These are phyloP conservation scores for Gypsophila paniculata DNA, from an alignment of 179 eudicot genomes.

Conservation along the genomic window DNA sequence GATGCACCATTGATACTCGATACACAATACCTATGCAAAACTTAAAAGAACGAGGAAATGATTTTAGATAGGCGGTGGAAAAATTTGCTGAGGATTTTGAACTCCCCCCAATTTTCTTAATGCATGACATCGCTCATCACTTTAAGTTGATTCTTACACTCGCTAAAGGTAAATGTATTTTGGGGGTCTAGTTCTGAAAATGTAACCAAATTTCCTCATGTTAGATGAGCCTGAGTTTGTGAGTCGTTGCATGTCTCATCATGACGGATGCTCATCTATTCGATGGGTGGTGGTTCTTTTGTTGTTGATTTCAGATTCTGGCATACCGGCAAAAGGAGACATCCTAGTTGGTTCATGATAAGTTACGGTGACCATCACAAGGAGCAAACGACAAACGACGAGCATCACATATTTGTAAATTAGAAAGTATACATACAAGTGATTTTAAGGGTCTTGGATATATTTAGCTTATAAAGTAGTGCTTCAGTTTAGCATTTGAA, in stretches of 20 bases:
- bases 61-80: neutral
- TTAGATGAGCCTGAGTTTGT: neutral
- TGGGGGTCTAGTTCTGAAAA: neutral
- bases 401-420: slow-evolving; percentile 27
- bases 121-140: neutral
- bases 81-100: neutral
- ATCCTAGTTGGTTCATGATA: slow-evolving; percentile 6
- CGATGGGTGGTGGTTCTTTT: neutral
- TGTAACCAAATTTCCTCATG: too few relatives aligned
- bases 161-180: too few relatives aligned
- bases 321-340: slow-evolving; percentile 48
- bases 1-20: neutral
- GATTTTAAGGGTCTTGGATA: slow-evolving; percentile 15
- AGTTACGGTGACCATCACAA: slow-evolving; percentile 14
- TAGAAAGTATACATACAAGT: slow-evolving; percentile 21
- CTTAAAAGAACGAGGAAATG: neutral
- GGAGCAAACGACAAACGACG: neutral
- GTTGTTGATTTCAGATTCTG: slow-evolving; percentile 39
- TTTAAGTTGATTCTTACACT: neutral
- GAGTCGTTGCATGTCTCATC: neutral
- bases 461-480: slow-evolving; percentile 21
- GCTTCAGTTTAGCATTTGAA: slow-evolving; percentile 10
- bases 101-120: neutral
- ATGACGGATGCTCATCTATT: neutral
- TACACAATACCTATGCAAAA: neutral